Base-by-base conservation (phyloP, 2,329 filamentous ascomycete genomes). In the Sporothrix phasma region DNA sequence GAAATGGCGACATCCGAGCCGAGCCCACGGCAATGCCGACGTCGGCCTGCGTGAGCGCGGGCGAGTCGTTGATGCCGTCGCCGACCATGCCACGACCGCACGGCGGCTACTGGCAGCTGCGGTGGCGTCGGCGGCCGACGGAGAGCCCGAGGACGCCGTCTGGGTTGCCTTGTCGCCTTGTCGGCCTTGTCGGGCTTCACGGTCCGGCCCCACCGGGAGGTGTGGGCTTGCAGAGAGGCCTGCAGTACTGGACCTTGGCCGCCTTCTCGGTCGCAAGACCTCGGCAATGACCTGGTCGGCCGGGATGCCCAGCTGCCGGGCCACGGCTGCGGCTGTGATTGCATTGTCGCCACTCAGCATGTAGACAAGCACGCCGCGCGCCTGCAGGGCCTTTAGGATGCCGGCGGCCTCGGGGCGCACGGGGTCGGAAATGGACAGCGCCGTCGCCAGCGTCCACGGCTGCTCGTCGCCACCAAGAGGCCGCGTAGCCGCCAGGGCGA, bases 261-360 rank as follows among this genome's bases (percentile, higher is more conserved):
- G 87, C 86, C 75, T 97, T 97, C 69, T 94, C 83, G 19, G 88
- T 86, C 0, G 92, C 11, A 96, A 83, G 4, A 96, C 91, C 68
- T 90, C 90, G 11, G 92, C 91, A 67, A 96, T 89, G 68, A 97
- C 87, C 72, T 95, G 89, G 63, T 79, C 76, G 0, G 79, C 71
- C 0, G 85, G 81, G 68, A 97, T 96, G 24, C 90, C 90, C 19
- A 96, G 80, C 70, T 84, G 84, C 1, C 80, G 76, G 0, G 89
- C 92, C 2, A 97, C 90, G 0, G 91, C 90, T 22, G 82, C 79
- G 2, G 92, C 92, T 0, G 92, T 97, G n/a, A 79, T 86, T n/a
- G 80, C 77, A 71, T 96, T 96, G 77, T 97, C 92, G 34, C 92
- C 92, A 0, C 91, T 95, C 43, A 96, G 86, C 90, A 97, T 95